Base-by-base conservation (phyloP, 352 stramenopile species). In the Phytophthora pinifolia region DNA sequence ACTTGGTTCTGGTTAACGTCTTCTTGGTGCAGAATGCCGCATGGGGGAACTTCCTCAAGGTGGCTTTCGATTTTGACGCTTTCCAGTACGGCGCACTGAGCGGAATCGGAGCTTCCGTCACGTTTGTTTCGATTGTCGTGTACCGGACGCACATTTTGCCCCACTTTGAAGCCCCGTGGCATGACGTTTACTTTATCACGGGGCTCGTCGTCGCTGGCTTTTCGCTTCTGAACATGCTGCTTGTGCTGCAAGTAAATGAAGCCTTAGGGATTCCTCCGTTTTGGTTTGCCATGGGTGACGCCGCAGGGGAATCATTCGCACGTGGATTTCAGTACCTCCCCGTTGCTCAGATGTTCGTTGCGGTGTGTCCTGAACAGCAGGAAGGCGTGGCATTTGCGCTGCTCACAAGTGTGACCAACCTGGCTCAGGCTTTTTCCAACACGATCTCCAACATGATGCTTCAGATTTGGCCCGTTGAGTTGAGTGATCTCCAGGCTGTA, bases 371-470 rank as follows among this genome's bases (percentile, higher is more conserved):
- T 0, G 65, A 88, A 18, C 72, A 75, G 14, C 83, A 93, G 43
- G 83, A 93, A 43, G 83, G 80, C 1, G 70, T 91, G 22, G 81
- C 83, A 5, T 93, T 86, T 56, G 79, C 83, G 27, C 67, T 93
- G 14, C 72, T 93, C 31, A 91, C 83, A 15, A 84, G 83, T 64
- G 80, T 91, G 25, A 74, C 69, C 17, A 93, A 93, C 38, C 58
- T 93, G 9, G 63, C 83, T 0, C 79, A 86, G 20, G 79, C 72
- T 3, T 86, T 93, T 49, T 67, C 81, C 13, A 71, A 68, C 60
- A 93, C 83, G 6, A 62, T 91, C 22, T 89, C 83, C 29, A 93
- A 93, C 46, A 88, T 89, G 61, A 37, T 93, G 33, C 67, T 93
- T 29, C 56, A 57, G 2, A 47, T 93, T 12, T 93, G 83, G 83